Evolutionary conservation across 371 early-diverging fungal genomes (phyloP).

Genomic region (Mortierella sp.): DNA sequence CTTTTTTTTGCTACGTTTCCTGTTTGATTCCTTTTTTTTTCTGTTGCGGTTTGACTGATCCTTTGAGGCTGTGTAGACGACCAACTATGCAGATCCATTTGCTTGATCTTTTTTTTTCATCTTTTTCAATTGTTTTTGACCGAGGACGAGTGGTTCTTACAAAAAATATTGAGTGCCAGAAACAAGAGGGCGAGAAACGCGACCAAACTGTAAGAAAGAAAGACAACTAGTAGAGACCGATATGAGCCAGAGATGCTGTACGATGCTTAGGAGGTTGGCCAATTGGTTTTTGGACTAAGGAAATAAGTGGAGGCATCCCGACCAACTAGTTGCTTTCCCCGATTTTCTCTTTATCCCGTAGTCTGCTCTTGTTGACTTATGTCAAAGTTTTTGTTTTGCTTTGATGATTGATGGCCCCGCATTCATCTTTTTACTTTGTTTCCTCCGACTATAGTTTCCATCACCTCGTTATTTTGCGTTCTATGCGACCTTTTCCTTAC

Average conservation of each 20-base stretch:
- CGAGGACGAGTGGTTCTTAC: background rate
- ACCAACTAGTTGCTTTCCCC: slow-evolving; percentile 38
- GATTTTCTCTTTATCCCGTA: background rate
- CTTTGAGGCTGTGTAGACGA: slow-evolving; percentile 21
- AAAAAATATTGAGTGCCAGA: background rate
- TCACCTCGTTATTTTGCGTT: no score
- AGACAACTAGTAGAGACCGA: background rate
- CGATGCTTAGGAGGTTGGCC: background rate
- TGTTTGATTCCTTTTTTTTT: background rate
- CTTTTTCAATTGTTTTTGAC: slow-evolving; percentile 10
- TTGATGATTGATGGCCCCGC: no score
- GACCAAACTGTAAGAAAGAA: slow-evolving; percentile 25
- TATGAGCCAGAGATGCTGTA: background rate
- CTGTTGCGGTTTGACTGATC: slow-evolving; percentile 14
- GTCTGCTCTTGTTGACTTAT: slow-evolving; percentile 3
- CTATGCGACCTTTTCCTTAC: no score
- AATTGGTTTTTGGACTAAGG: slow-evolving; percentile 3
- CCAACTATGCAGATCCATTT: slow-evolving; percentile 25
- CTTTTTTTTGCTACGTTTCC: slow-evolving; percentile 2
- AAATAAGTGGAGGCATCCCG: slow-evolving; percentile 34
- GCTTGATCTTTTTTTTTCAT: slow-evolving; percentile 4
- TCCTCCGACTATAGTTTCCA: no score
- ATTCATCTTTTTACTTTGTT: no score
- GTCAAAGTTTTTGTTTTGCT: slow-evolving; percentile 4
- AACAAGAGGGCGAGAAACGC: slow-evolving; percentile 22